phyloP scores from a whole-genome alignment of 192 early-diverging fungal species.

The Pilobolus umbonatus region DNA sequence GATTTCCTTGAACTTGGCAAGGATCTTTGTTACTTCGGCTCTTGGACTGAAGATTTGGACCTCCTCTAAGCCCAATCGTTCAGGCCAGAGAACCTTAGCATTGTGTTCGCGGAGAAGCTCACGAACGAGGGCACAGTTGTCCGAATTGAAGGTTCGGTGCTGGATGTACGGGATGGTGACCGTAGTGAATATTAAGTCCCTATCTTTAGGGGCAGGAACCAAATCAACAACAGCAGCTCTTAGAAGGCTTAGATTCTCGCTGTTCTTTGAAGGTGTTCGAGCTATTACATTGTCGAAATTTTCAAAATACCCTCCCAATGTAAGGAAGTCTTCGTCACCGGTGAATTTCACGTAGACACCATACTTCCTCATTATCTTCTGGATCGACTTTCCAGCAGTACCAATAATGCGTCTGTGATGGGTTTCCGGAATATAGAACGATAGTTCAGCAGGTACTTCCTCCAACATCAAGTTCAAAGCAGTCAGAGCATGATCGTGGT shows the following conservation, averaged over 20 bases:
- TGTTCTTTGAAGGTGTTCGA: conserved; percentile 73
- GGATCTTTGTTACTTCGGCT: no score
- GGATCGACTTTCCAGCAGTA: conserved; percentile 78
- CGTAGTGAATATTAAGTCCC: conserved; percentile 37
- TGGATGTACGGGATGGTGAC: conserved; percentile 30
- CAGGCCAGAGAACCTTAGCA: conserved; percentile 55
- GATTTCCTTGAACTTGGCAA: no score
- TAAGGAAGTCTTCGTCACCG: conserved; percentile 67
- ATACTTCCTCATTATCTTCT: conserved; percentile 79
- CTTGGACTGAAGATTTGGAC: conserved; percentile 43
- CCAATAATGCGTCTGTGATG: conserved; percentile 82
- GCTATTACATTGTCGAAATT: conserved; percentile 83
- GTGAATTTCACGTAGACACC: conserved; percentile 83
- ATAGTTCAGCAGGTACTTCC: conserved; percentile 75
- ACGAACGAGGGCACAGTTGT: conserved; percentile 8
- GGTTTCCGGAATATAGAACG: conserved; percentile 71
- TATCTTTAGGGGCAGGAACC: conserved; percentile 38
- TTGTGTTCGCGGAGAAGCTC: conserved; percentile 46
- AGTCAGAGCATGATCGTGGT: conserved; percentile 49
- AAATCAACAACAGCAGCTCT: conserved; percentile 64
- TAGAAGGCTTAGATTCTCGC: conserved; percentile 53
- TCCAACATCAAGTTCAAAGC: conserved; percentile 63
- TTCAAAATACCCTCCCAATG: conserved; percentile 71
- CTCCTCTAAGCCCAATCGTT: conserved; percentile 52
- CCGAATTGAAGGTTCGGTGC: conserved; percentile 20